Percentiles rank a stretch among this genome's conserved stretches.
Evolutionary conservation across 441 rosid genomes (phyloP).

Genomic region (Jatropha multifida): DNA sequence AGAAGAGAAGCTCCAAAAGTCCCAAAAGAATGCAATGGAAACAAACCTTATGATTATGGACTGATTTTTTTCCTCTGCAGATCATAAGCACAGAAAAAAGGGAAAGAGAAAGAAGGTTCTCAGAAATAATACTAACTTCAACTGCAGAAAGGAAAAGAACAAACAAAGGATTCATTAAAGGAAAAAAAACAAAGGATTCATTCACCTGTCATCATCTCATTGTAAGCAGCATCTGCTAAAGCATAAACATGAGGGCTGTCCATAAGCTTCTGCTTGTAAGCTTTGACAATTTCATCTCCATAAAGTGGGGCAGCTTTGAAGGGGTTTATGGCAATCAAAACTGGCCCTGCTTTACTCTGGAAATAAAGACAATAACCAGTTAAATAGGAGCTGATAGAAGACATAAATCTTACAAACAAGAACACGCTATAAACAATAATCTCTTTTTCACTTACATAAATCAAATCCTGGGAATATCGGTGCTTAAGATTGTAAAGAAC

Average conservation of each 20-base stretch:
- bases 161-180: slow-evolving; percentile 20
- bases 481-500: slow-evolving; percentile 76
- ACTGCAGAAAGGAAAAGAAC: slow-evolving; percentile 5
- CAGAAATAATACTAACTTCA: slow-evolving; percentile 24
- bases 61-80: slow-evolving; percentile 68
- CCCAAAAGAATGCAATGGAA: slow-evolving; percentile 7
- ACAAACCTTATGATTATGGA: slow-evolving; percentile 78
- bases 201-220: slow-evolving; percentile 92
- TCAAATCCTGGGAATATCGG: slow-evolving; percentile 70
- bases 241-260: slow-evolving; percentile 90
- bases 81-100: slow-evolving; percentile 19
- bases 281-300: slow-evolving; percentile 57
- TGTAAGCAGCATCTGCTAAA: slow-evolving; percentile 73
- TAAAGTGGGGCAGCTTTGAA: slow-evolving; percentile 62
- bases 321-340: slow-evolving; percentile 88
- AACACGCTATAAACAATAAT: slow-evolving; percentile 3
- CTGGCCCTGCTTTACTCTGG: slow-evolving; percentile 94
- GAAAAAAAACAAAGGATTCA: slow-evolving; percentile 15
- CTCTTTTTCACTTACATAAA: slow-evolving; percentile 69
- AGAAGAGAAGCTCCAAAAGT: slow-evolving; percentile 9
- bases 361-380: slow-evolving; percentile 24
- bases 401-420: slow-evolving; percentile 17
- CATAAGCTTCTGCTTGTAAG: slow-evolving; percentile 59
- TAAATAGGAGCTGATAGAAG: slow-evolving; percentile 21
- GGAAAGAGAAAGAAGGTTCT: slow-evolving; percentile 8